Evolutionary conservation across 1,284 basidiomycete genomes (phyloP).

Genomic region (Ganoderma resinaceum): DNA sequence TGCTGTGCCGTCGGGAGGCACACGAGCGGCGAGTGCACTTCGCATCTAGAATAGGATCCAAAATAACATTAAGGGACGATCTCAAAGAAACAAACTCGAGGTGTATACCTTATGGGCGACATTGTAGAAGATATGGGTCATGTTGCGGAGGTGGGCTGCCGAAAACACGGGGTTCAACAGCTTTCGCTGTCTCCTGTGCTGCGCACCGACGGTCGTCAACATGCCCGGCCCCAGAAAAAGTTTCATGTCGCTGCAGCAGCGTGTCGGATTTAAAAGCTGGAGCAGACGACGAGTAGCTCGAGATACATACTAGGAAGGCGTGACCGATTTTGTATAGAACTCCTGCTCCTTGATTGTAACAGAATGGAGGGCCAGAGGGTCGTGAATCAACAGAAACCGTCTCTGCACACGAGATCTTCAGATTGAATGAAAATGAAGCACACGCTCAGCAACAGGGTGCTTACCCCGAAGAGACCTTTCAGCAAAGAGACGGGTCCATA

Average conservation of each 20-base stretch:
- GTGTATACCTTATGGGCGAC: conserved; percentile 15
- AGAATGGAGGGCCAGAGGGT: conserved; percentile 46
- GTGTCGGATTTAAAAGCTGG: background rate
- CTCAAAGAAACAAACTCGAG: background rate
- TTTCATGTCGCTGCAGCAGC: conserved; percentile 9
- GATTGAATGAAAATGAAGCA: background rate
- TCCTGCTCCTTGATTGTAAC: conserved; percentile 47
- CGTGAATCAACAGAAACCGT: conserved; percentile 25
- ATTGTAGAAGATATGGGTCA: conserved; percentile 25
- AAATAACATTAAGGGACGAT: background rate
- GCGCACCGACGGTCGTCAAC: conserved; percentile 14
- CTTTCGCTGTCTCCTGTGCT: conserved; percentile 28
- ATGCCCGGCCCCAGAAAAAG: conserved; percentile 22
- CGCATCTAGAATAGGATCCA: conserved; percentile 24
- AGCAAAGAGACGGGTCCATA: background rate
- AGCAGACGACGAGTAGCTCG: background rate
- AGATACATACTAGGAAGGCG: conserved; percentile 10
- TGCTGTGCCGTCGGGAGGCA: conserved; percentile 1
- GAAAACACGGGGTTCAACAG: conserved; percentile 29
- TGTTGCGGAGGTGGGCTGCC: conserved; percentile 20
- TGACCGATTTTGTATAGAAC: conserved; percentile 12
- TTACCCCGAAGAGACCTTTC: background rate
- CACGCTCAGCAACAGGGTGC: background rate
- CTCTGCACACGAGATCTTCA: background rate
- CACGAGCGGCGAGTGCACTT: conserved; percentile 26